These are phyloP conservation scores for Fagus crenata DNA, from an alignment of 306 rosid species.

Conservation along the genomic window DNA sequence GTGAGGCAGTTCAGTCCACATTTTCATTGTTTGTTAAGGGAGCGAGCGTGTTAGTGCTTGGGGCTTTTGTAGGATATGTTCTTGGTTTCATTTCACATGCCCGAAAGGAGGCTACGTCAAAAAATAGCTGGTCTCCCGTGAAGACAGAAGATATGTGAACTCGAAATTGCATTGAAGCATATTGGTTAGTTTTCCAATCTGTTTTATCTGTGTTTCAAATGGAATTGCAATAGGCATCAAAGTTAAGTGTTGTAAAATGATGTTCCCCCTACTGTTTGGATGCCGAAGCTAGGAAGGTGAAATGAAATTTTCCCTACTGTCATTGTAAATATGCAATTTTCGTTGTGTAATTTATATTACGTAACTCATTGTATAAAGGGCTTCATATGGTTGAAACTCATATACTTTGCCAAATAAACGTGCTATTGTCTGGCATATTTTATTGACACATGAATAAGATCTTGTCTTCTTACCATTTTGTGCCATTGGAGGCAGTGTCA, in stretches of 20 bases:
- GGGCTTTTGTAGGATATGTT: conserved; percentile 73
- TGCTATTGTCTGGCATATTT: neutral
- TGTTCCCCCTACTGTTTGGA: conserved; percentile 11
- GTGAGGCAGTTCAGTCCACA: conserved; percentile 14
- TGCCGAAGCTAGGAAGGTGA: conserved; percentile 14
- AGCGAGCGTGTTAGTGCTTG: conserved; percentile 48
- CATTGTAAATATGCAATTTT: conserved; percentile 35
- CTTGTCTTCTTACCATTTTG: neutral
- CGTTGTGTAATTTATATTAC: neutral
- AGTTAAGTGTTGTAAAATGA: conserved; percentile 17
- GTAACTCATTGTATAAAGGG: conserved; percentile 14
- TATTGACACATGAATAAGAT: neutral
- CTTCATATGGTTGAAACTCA: conserved; percentile 12
- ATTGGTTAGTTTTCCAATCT: conserved; percentile 5
- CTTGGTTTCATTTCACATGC: conserved; percentile 61
- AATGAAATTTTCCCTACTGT: neutral
- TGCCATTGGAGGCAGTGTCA: neutral
- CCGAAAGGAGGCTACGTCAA: conserved; percentile 42
- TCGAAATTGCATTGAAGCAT: conserved; percentile 1
- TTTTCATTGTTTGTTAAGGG: conserved; percentile 45
- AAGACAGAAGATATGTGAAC: conserved; percentile 62
- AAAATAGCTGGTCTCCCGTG: conserved; percentile 61
- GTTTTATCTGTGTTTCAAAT: neutral
- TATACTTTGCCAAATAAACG: neutral
- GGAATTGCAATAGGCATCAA: conserved; percentile 16